These are phyloP conservation scores for Lecanicillium sp. DNA, from an alignment of 2,329 filamentous ascomycete species.

Conservation along the genomic window DNA sequence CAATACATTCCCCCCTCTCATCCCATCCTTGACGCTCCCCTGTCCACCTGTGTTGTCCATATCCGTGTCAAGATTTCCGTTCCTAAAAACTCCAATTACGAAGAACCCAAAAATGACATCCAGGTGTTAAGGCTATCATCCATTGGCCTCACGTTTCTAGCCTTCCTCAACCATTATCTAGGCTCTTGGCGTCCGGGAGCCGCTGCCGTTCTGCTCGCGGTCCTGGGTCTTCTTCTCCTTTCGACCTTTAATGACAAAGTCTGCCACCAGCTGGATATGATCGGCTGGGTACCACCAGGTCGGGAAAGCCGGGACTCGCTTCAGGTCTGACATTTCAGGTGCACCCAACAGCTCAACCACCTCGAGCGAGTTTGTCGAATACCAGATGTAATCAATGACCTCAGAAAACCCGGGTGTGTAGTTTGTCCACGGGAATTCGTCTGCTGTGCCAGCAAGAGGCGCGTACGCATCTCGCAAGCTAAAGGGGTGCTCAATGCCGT, in stretches of 20 bases:
- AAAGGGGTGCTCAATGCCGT: constrained; percentile 93
- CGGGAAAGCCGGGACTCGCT: constrained; percentile 82
- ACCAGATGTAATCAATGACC: constrained; percentile 97
- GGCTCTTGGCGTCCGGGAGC: constrained; percentile 20
- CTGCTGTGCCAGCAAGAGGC: constrained; percentile 70
- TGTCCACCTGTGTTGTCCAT: neutral
- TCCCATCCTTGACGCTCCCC: neutral
- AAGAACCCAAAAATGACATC: constrained; percentile 3
- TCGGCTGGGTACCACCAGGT: constrained; percentile 93
- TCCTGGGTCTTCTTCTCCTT: constrained; percentile 70
- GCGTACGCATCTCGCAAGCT: constrained; percentile 86
- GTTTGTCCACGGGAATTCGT: constrained; percentile 89
- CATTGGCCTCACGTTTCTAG: no score
- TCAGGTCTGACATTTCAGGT: constrained; percentile 77
- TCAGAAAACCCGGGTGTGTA: constrained; percentile 91
- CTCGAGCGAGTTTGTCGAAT: constrained; percentile 82
- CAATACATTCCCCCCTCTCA: no score
- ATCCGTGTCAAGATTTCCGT: no score
- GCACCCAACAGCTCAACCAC: constrained; percentile 79
- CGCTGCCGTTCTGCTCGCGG: constrained; percentile 50
- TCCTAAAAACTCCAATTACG: neutral
- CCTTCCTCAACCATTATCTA: constrained; percentile 12
- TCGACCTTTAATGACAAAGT: constrained; percentile 81
- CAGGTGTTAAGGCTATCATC: neutral
- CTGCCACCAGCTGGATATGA: constrained; percentile 81